Evolutionary conservation across 768 basidiomycete species (phyloP).

Genomic region (Terana coerulea): DNA sequence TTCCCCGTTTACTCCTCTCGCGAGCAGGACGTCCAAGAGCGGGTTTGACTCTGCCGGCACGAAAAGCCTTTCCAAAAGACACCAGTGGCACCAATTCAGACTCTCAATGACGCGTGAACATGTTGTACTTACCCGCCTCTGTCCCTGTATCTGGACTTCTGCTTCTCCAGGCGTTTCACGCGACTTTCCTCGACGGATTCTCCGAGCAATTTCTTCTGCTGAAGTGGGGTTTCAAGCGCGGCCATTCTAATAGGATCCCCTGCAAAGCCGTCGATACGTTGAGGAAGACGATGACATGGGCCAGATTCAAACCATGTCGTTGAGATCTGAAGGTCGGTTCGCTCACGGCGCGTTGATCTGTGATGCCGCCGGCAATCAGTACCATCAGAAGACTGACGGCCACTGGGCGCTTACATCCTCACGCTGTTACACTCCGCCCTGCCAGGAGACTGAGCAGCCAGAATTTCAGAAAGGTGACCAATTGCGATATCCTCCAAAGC

Average conservation of each 20-base stretch:
- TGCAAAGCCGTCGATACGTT: background rate
- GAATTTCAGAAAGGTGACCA: no score
- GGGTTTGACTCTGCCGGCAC: slow-evolving; percentile 46
- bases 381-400: background rate
- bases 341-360: no score
- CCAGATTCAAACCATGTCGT: no score
- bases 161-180: slow-evolving; percentile 54
- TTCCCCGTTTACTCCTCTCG: slow-evolving; percentile 43
- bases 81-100: background rate
- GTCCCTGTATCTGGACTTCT: slow-evolving; percentile 65
- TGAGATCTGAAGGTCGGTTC: no score
- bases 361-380: no score
- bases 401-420: background rate
- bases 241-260: background rate
- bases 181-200: slow-evolving; percentile 48
- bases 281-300: no score
- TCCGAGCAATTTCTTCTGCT: slow-evolving; percentile 6
- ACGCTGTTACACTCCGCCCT: no score
- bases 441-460: no score
- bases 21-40: slow-evolving; percentile 50
- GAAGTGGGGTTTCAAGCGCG: background rate
- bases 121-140: slow-evolving; percentile 32
- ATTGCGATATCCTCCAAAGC: no score
- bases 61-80: slow-evolving; percentile 40
- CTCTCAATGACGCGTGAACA: background rate